These are phyloP conservation scores for Diplodia seriata DNA, from an alignment of 2,329 filamentous ascomycete genomes.

Conservation along the genomic window DNA sequence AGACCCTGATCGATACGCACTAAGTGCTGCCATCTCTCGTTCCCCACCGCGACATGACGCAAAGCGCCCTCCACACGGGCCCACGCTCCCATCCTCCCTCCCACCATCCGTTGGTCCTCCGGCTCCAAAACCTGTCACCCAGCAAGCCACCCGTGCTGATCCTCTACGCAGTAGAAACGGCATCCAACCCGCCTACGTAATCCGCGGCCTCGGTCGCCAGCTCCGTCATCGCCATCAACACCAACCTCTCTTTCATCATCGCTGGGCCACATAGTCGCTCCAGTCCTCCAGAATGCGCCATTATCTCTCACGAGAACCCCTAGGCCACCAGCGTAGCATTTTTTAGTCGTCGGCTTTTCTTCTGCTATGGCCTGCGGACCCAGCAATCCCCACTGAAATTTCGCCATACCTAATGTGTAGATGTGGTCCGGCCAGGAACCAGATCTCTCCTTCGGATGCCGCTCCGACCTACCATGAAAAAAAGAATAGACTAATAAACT, in stretches of 20 bases:
- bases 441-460: background rate
- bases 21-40: background rate
- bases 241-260: background rate
- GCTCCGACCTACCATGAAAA: background rate
- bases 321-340: background rate
- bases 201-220: background rate
- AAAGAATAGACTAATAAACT: background rate
- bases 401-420: background rate
- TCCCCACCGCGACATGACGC: background rate
- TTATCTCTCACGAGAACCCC: background rate
- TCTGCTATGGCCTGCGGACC: background rate
- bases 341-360: background rate
- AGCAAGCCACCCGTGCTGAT: background rate
- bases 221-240: background rate
- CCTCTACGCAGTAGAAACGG: background rate
- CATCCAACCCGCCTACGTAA: background rate
- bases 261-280: background rate
- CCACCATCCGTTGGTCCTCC: background rate
- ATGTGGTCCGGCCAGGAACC: background rate
- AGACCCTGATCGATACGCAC: conserved; percentile 1
- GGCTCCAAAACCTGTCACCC: background rate
- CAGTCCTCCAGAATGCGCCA: background rate
- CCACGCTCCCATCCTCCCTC: background rate
- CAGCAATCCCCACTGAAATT: background rate
- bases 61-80: background rate